Percentiles rank a stretch among this genome's conserved stretches.
phyloP scores from a whole-genome alignment of 768 basidiomycete genomes.

The Tricholoma sp. region DNA sequence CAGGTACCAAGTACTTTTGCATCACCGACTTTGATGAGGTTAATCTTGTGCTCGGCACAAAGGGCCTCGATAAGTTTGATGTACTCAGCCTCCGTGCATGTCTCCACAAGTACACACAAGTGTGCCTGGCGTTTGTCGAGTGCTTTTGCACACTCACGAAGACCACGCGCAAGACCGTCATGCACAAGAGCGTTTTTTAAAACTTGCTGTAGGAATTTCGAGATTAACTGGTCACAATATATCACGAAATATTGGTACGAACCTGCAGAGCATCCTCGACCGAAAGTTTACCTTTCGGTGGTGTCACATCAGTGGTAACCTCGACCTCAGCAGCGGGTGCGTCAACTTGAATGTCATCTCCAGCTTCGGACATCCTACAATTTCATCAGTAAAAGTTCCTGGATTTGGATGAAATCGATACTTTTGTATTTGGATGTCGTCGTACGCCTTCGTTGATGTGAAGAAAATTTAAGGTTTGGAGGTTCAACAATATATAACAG shows the following conservation, averaged over 20 bases:
- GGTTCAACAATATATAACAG: too few species aligned
- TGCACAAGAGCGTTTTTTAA: slow-evolving; percentile 98
- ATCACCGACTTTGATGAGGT: slow-evolving; percentile 98
- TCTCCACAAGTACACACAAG: slow-evolving; percentile 98
- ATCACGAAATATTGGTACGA: slow-evolving; percentile 5
- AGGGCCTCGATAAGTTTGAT: slow-evolving; percentile 99
- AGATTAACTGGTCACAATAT: slow-evolving; percentile 1
- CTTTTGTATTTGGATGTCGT: slow-evolving; percentile 32
- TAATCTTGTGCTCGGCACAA: slow-evolving; percentile 99
- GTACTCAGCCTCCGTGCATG: slow-evolving; percentile 98
- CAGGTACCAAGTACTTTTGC: slow-evolving; percentile 97
- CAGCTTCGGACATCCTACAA: slow-evolving; percentile 91
- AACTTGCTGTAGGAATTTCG: slow-evolving; percentile 77
- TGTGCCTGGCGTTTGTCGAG: slow-evolving; percentile 99
- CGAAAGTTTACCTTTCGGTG: slow-evolving; percentile 91
- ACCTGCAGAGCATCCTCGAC: slow-evolving; percentile 95
- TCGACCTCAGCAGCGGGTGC: slow-evolving; percentile 64
- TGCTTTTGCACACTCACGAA: slow-evolving; percentile 96
- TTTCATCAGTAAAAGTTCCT: not conserved
- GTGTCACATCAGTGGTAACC: slow-evolving; percentile 70
- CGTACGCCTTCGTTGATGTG: too few species aligned
- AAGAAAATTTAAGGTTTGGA: too few species aligned
- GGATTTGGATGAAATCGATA: slow-evolving; percentile 16
- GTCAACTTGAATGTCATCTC: slow-evolving; percentile 88
- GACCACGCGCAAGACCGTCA: slow-evolving; percentile 96